Evolutionary conservation across 192 early-diverging fungal genomes (phyloP).

Genomic region (Rhizoclosmatium sp.): DNA sequence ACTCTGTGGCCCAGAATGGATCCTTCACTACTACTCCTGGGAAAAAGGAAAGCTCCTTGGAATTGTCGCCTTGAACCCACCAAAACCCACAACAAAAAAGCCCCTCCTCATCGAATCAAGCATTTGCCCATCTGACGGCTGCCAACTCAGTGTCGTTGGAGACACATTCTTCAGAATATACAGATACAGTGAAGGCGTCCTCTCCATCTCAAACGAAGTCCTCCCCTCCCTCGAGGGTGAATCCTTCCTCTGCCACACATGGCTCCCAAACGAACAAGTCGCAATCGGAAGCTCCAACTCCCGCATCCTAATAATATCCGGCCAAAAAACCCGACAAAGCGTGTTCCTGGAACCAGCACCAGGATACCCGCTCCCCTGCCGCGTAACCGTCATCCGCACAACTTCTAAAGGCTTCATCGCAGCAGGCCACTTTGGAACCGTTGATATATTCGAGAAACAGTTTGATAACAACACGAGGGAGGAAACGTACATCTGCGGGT

Average conservation of each 20-base stretch:
- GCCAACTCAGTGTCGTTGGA: slow-evolving; percentile 47
- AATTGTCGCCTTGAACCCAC: slow-evolving; percentile 25
- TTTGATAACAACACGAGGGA: slow-evolving; percentile 2
- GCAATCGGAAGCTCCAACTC: slow-evolving; percentile 48
- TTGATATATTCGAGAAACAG: slow-evolving; percentile 40
- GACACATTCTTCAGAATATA: slow-evolving; percentile 44
- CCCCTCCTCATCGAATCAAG: slow-evolving; percentile 38
- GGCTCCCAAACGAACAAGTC: slow-evolving; percentile 43
- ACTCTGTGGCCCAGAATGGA: slow-evolving; percentile 56
- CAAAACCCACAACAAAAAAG: slow-evolving; percentile 4
- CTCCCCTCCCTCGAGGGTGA: background rate
- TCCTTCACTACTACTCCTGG: slow-evolving; percentile 61
- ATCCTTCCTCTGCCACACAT: slow-evolving; percentile 38
- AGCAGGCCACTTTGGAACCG: slow-evolving; percentile 43
- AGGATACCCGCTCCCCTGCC: background rate
- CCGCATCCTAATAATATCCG: slow-evolving; percentile 42
- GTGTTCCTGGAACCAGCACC: background rate
- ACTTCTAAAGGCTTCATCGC: slow-evolving; percentile 47
- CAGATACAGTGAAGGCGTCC: slow-evolving; percentile 53
- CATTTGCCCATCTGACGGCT: slow-evolving; percentile 58
- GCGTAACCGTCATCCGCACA: background rate
- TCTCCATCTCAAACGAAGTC: slow-evolving; percentile 21
- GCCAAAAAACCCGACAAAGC: slow-evolving; percentile 22
- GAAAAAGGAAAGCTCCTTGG: slow-evolving; percentile 61
- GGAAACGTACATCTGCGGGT: slow-evolving; percentile 33